A percentile compares a stretch with the other conserved stretches of the same genome.
Conservation (phyloP, 2,329 filamentous ascomycete genomes). For the Neofusicoccum sp. region DNA sequence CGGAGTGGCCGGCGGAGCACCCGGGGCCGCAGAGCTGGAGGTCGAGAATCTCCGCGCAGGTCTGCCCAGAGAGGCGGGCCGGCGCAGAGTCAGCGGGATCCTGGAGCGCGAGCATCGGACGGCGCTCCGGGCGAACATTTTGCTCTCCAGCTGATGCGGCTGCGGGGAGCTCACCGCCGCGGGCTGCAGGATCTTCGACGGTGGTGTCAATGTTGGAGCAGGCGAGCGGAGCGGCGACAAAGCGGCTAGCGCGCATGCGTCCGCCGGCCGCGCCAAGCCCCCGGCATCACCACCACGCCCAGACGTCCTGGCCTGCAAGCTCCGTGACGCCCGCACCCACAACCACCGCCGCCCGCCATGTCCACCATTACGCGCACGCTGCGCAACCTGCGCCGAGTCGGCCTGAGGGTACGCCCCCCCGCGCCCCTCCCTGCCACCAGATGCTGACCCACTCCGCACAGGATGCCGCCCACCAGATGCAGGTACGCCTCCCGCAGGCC, state of each 20-base stretch:
- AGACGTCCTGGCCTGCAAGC: constrained; percentile 5
- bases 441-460: constrained; percentile 42
- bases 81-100: constrained; percentile 3
- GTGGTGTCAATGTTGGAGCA: background rate
- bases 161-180: background rate
- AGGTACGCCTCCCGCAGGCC: constrained; percentile 63
- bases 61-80: constrained; percentile 27
- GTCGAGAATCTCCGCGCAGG: constrained; percentile 38
- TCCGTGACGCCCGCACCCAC: background rate
- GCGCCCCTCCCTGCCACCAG: constrained; percentile 34
- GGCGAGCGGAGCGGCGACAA: constrained; percentile 1
- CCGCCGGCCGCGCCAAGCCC: constrained; percentile 9
- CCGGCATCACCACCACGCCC: constrained; percentile 9
- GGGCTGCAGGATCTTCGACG: background rate
- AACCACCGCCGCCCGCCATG: constrained; percentile 61
- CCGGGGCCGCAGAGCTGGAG: constrained; percentile 32
- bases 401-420: constrained; percentile 69
- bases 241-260: constrained; percentile 6
- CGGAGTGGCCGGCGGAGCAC: constrained; percentile 31
- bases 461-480: constrained; percentile 91
- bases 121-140: constrained; percentile 17
- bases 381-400: constrained; percentile 83
- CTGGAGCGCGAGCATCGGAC: constrained; percentile 1
- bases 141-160: background rate
- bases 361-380: constrained; percentile 88